Evolutionary conservation across 2,329 filamentous ascomycete genomes (phyloP).

Genomic region (Neonectria coccinea): DNA sequence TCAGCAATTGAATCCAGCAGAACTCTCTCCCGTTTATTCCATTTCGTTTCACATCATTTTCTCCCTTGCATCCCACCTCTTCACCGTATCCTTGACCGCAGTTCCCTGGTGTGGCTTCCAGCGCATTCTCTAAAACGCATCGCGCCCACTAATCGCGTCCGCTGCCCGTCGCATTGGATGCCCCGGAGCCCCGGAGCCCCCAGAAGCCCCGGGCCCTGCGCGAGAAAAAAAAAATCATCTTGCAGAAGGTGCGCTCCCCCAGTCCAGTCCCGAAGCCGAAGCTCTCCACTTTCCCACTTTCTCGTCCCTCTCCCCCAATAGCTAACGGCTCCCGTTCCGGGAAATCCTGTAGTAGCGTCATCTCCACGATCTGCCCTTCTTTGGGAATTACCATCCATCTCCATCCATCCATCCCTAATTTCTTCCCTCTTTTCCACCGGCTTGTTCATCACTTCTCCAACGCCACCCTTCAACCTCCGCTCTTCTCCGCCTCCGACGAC

Average conservation of each 20-base stretch:
- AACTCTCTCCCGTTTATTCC: background rate
- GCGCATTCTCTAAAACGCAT: constrained; percentile 24
- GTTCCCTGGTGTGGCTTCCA: constrained; percentile 20
- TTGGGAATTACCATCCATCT: constrained; percentile 40
- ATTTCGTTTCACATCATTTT: constrained; percentile 9
- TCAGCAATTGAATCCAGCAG: constrained; percentile 9
- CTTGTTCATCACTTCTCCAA: constrained; percentile 16
- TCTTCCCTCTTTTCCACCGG: constrained; percentile 27
- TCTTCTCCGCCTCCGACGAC: constrained; percentile 19
- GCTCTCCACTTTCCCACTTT: constrained; percentile 44
- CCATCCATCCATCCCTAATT: constrained; percentile 25
- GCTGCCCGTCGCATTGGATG: constrained; percentile 35
- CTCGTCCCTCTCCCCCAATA: constrained; percentile 39
- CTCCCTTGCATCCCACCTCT: constrained; percentile 12
- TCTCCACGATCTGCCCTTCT: constrained; percentile 46
- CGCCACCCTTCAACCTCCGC: constrained; percentile 14
- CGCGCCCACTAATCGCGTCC: constrained; percentile 35
- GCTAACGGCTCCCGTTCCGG: constrained; percentile 33
- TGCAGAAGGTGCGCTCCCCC: constrained; percentile 28
- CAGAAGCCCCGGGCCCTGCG: constrained; percentile 31
- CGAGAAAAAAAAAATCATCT: constrained; percentile 39
- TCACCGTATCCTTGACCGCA: constrained; percentile 15
- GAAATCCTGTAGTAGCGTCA: constrained; percentile 44
- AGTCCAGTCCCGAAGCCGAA: constrained; percentile 37
- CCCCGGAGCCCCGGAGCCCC: constrained; percentile 19